phyloP scores from a whole-genome alignment of 805 yeast genomes.

The Cyberlindnera nakhonratchasimensis region DNA sequence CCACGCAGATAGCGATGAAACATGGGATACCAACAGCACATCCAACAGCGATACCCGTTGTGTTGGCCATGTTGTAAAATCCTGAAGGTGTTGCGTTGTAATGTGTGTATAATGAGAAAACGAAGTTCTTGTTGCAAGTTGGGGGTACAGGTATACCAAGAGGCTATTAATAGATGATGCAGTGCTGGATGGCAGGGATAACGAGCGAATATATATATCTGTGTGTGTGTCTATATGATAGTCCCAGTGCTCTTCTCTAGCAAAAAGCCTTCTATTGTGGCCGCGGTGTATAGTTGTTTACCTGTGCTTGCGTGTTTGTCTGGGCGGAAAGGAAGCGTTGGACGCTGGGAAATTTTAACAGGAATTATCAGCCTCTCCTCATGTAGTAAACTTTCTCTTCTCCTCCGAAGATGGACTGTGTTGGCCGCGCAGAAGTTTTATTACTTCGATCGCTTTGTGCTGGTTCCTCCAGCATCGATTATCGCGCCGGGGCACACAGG shows the following conservation, averaged over 20 bases:
- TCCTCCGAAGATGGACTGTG: too few species aligned
- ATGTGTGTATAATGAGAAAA: not conserved
- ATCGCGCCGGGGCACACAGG: too few species aligned
- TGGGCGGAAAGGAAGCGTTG: too few species aligned
- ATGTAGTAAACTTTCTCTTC: too few species aligned
- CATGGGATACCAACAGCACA: constrained; percentile 52
- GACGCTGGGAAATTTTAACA: too few species aligned
- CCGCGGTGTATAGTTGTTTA: not conserved
- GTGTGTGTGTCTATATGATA: not conserved
- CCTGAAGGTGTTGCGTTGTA: not conserved
- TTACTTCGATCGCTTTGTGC: too few species aligned
- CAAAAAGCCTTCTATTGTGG: not conserved
- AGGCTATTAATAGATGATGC: too few species aligned
- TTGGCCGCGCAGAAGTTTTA: too few species aligned
- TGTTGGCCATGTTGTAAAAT: constrained; percentile 3
- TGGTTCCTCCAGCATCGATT: too few species aligned
- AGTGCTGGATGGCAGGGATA: not conserved
- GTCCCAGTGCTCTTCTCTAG: not conserved
- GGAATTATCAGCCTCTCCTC: too few species aligned
- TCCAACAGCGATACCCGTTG: constrained; percentile 42
- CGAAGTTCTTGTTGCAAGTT: too few species aligned
- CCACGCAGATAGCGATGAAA: constrained; percentile 36
- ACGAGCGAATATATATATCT: not conserved
- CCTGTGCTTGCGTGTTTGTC: not conserved
- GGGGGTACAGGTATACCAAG: too few species aligned